Evolutionary conservation across 2,329 filamentous ascomycete species (phyloP), one percentile per base, ranked within the genome.

Genomic region (Aspergillus sp.): DNA sequence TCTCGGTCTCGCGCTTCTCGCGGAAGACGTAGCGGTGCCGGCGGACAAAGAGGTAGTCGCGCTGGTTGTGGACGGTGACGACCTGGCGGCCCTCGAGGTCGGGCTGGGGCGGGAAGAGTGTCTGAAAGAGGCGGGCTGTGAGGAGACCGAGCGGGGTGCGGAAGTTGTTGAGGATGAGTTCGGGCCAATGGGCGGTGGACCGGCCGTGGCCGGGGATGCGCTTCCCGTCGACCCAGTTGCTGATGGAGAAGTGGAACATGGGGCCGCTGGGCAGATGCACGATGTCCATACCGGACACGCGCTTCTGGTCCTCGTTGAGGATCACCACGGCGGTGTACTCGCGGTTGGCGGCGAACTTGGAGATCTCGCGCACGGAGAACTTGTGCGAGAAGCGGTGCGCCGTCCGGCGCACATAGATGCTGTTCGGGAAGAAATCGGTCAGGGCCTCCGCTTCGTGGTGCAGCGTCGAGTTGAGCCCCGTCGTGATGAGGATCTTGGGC

Each of bases 31-130:
- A 99, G 44, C 94, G 81, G 72, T 97, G 92, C 34, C 92, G 81
- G 4, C 94, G 82, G 47, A 97, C 81, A 71, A 99, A 99, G 63
- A 97, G 94, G 72, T 93, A 97, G 72, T 97, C 93, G 58, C 93
- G 87, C 77, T 96, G 92, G 64, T 97, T 97, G 73, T 97, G 91
- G 48, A 97, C 75, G 1, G 93, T 97, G 7, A 97, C 85, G 1
- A 97, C 92, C 66, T 97, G 92, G 20, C 93, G 80, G 4, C 93
- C 93, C 60, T 88, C 81, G 5, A 97, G 78, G 64, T 97, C 90
- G 0, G 94, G 93, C 41, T 85, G 83, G 0, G 87, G 83, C 0
- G 93, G 94, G 72, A 91, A 94, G 23, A 95, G 73, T 0, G 82
- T 85, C 58, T 88, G 83, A 76, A 99, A 94, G 1, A 97, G 78